Evolutionary conservation across 345 rosid genomes (phyloP).

Genomic region (Triadica sebifera): DNA sequence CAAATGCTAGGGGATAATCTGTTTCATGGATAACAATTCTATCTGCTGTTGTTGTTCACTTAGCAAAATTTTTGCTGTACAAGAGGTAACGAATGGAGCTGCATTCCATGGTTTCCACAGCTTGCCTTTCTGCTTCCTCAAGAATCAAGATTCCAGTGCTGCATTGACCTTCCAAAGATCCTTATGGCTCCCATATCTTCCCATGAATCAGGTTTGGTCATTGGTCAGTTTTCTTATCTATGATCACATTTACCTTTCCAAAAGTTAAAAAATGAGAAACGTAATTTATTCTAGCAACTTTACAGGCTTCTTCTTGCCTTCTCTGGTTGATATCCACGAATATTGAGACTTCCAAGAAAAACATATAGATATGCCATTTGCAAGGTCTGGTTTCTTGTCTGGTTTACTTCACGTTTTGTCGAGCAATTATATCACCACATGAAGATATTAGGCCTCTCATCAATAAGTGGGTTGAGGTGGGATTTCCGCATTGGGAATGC

Average conservation of each 20-base stretch:
- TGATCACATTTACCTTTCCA: background rate
- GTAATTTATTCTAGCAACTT: background rate
- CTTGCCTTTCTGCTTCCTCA: background rate
- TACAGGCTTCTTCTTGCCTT: background rate
- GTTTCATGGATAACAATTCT: constrained; percentile 1
- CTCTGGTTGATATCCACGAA: no score
- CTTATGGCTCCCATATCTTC: background rate
- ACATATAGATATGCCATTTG: background rate
- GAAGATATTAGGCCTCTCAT: background rate
- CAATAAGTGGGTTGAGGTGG: background rate
- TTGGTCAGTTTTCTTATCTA: background rate
- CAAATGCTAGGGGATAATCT: constrained; percentile 9
- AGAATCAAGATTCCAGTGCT: background rate
- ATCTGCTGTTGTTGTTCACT: background rate
- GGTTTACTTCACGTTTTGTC: no score
- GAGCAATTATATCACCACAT: background rate
- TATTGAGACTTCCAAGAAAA: background rate
- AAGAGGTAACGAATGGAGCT: background rate
- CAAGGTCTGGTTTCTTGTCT: background rate
- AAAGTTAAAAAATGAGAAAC: background rate
- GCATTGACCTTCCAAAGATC: background rate
- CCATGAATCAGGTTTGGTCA: background rate
- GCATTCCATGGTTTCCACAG: background rate
- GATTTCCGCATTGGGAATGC: background rate
- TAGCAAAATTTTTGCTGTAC: background rate